phyloP scores from a whole-genome alignment of 495 filamentous ascomycete species.

The Zalerion maritima region DNA sequence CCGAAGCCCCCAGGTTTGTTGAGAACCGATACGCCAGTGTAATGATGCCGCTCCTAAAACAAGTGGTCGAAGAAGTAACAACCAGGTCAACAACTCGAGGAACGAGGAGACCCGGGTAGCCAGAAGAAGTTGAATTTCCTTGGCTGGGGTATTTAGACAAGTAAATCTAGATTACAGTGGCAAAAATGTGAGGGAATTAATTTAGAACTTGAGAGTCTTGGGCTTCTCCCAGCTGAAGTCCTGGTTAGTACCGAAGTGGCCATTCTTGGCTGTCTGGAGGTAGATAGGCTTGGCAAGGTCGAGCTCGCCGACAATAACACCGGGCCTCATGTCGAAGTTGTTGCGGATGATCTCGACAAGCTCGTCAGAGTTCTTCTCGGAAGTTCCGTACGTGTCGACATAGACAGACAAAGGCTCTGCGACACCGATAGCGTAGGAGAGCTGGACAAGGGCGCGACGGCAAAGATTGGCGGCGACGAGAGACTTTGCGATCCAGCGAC shows the following conservation, averaged over 20 bases:
- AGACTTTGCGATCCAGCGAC: constrained; percentile 97
- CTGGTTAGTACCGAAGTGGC: constrained; percentile 96
- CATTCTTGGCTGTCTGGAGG: constrained; percentile 96
- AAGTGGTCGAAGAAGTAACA: too few relatives aligned
- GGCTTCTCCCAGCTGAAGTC: constrained; percentile 96
- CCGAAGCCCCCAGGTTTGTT: too few relatives aligned
- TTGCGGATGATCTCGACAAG: constrained; percentile 81
- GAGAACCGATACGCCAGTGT: too few relatives aligned
- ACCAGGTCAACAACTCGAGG: too few relatives aligned
- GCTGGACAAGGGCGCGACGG: constrained; percentile 86
- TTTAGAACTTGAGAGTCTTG: constrained; percentile 80
- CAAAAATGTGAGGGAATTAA: constrained; percentile 8
- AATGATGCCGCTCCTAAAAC: too few relatives aligned
- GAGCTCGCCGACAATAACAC: constrained; percentile 96
- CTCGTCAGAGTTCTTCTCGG: constrained; percentile 56
- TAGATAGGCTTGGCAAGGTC: constrained; percentile 94
- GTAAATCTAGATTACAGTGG: constrained; percentile 3
- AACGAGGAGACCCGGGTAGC: too few relatives aligned
- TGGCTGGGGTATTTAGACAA: constrained; percentile 5
- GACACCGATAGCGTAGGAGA: constrained; percentile 98
- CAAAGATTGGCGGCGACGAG: constrained; percentile 77
- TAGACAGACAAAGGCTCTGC: constrained; percentile 88
- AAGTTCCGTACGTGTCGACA: constrained; percentile 76
- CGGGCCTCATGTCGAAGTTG: constrained; percentile 95
- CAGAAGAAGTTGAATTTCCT: too few relatives aligned